Evolutionary conservation across 2,329 filamentous ascomycete species (phyloP), one percentile per base, ranked within the genome.

Genomic region (Podosphaera aphanis): DNA sequence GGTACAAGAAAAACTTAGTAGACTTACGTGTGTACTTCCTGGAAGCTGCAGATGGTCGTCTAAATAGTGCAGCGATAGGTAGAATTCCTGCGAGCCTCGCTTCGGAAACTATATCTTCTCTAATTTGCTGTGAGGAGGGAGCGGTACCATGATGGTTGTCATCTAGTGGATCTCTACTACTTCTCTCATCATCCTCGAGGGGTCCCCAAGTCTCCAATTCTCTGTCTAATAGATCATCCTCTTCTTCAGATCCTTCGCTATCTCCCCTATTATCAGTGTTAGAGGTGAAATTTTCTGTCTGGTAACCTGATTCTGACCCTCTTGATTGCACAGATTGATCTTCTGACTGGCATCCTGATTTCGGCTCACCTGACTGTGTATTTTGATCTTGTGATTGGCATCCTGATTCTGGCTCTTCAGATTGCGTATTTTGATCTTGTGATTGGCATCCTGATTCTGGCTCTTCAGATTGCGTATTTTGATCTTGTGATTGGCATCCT

Each of bases 191-290:
- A 33, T 51, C 50, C 19, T 49, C 48, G 23, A 50, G 52, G 5
- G 50, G 48, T n/a, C 55, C 56, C 56, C 56, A 58, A 38, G 58
- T 54, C 43, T 55, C 54, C 19, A 45, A 48, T 41, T 58, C 52
- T 47, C 48, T 47, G 23, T 52, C 55, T 11, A 52, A 18, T 21
- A 16, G 15, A 27, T 45, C 43, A 16, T 16, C 16, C 19, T 45
- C 43, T 39, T 39, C 35, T 11, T 42, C 40, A 29, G 21, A 21
- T 20, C 8, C 20, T 39, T 20, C 20, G 37, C 18, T 39, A 20
- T 39, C 15, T 20, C 20, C 15, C 20, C 18, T 20, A 5, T 39
- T 11, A 11, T 16, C 11, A 39, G 20, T 7, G 20, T 20, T 15
- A 39, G 11, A n/a, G 20, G 18, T 20, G 18, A 39, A 4, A 39